Evolutionary conservation across 768 basidiomycete species (phyloP), one percentile per base, ranked within the genome.

Genomic region (Phaeotremella fagi): DNA sequence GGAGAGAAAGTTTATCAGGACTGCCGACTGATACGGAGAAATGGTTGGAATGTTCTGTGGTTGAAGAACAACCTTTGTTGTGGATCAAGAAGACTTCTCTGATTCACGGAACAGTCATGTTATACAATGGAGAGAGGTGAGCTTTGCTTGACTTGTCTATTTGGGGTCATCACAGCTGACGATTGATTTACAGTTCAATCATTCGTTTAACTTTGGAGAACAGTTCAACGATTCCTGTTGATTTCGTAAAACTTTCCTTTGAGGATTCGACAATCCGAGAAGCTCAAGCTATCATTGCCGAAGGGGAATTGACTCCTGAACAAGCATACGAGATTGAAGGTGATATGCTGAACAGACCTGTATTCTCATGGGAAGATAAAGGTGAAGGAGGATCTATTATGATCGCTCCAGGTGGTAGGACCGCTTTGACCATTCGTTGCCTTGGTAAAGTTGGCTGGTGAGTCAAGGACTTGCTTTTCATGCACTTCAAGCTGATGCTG

Each of bases 371-470:
- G 89, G 64, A 78, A 16, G 66, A 66, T 14, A 66, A 76, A 27
- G 74, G 76, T 18, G 78, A 79, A 11, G 80, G 83, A 14, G 80
- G 83, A 14, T 57, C 74, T 14, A 78, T 79, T 46, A 56, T 64
- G 3, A 84, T 94, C 45, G 70, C 75, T 16, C 85, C 90, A 0
- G 87, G 87, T 3, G 83, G 85, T 55, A 85, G 85, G 62, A 61
- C 81, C 3, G 83, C 82, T 0, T 62, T 94, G 25, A 80, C 80
- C 15, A 77, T 99, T 9, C 80, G 77, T 6, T 94, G 89, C 70
- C 82, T 83, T 33, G 94, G 94, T 33, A 98, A 97, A 76, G 82
- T 86, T 48, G 90, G 86, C 57, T 99, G 94, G 92, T 94, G 61
- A 66, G 85, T 79, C 31, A 4, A 23, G 11, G 16, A 9, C 9